Evolutionary conservation across 2,329 filamentous ascomycete species (phyloP).

Genomic region (Stemphylium vesicarium): DNA sequence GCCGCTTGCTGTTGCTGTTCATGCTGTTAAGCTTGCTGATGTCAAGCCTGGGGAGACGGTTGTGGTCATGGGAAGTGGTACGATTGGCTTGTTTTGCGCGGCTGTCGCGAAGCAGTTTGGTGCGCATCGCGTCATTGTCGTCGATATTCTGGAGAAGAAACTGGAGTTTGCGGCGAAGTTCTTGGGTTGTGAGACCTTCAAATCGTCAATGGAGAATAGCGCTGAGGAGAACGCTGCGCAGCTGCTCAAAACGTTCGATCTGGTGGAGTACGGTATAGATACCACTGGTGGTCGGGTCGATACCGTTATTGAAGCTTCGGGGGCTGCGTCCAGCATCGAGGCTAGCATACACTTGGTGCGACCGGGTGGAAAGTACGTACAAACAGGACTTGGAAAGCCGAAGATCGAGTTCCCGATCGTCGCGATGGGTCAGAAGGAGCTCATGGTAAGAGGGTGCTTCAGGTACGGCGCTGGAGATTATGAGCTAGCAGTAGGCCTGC

Average conservation of each 20-base stretch:
- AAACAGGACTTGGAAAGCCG: slow-evolving; percentile 90
- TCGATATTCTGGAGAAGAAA: slow-evolving; percentile 85
- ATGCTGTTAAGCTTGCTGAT: slow-evolving; percentile 79
- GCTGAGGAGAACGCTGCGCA: slow-evolving; percentile 71
- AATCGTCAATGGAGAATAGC: slow-evolving; percentile 61
- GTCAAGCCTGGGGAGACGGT: slow-evolving; percentile 84
- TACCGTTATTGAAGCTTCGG: slow-evolving; percentile 87
- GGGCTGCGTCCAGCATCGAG: slow-evolving; percentile 84
- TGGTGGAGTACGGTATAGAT: slow-evolving; percentile 60
- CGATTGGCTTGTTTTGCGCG: slow-evolving; percentile 85
- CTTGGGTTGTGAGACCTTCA: slow-evolving; percentile 76
- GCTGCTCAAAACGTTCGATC: slow-evolving; percentile 64
- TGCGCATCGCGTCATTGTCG: slow-evolving; percentile 85
- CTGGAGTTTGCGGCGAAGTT: slow-evolving; percentile 81
- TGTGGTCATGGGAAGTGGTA: slow-evolving; percentile 86
- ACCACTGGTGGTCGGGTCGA: slow-evolving; percentile 74
- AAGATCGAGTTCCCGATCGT: slow-evolving; percentile 95
- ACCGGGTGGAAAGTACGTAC: slow-evolving; percentile 94
- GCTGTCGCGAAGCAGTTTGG: slow-evolving; percentile 71
- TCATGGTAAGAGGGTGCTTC: slow-evolving; percentile 54
- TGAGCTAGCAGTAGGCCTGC: slow-evolving; percentile 35
- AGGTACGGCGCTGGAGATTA: slow-evolving; percentile 43
- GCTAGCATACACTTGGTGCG: slow-evolving; percentile 84
- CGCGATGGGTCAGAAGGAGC: slow-evolving; percentile 84
- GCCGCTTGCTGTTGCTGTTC: slow-evolving; percentile 85